phyloP scores from a whole-genome alignment of 176 grass and related monocot species.

The Olyra latifolia region DNA sequence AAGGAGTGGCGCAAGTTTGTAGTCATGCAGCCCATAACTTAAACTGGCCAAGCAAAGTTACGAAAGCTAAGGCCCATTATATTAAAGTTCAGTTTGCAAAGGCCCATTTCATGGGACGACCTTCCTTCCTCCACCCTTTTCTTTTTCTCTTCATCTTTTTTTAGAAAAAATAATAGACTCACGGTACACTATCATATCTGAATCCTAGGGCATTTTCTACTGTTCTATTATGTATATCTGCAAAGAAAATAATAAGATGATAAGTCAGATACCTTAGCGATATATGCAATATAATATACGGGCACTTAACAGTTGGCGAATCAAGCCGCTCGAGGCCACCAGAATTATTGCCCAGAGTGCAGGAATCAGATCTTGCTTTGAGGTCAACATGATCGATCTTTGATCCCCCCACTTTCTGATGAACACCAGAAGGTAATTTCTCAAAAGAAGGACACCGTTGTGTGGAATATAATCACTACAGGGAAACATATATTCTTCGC shows the following conservation, averaged over 20 bases:
- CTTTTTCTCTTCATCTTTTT: too few species aligned
- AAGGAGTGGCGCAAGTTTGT: not conserved
- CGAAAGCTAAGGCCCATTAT: not conserved
- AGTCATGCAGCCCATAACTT: not conserved
- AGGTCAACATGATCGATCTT: conserved; percentile 12
- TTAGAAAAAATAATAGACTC: not conserved
- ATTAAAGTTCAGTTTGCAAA: not conserved
- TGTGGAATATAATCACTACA: not conserved
- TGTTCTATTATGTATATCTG: not conserved
- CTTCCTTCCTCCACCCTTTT: too few species aligned
- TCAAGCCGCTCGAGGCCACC: conserved; percentile 1
- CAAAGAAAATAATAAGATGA: not conserved
- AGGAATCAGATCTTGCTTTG: conserved; percentile 33
- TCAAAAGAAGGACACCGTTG: not conserved
- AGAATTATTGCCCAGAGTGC: not conserved
- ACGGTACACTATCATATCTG: not conserved
- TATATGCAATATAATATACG: not conserved
- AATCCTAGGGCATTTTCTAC: not conserved
- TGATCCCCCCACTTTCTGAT: conserved; percentile 6
- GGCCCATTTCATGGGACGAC: not conserved
- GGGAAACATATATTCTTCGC: not conserved
- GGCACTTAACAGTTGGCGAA: conserved; percentile 16
- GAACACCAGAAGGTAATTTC: not conserved
- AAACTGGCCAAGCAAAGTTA: not conserved
- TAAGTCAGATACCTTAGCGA: not conserved